A percentile compares a stretch with the other conserved stretches of the same genome.
Evolutionary conservation across 768 basidiomycete species (phyloP).

Genomic region (Leccinum fibrillosum): DNA sequence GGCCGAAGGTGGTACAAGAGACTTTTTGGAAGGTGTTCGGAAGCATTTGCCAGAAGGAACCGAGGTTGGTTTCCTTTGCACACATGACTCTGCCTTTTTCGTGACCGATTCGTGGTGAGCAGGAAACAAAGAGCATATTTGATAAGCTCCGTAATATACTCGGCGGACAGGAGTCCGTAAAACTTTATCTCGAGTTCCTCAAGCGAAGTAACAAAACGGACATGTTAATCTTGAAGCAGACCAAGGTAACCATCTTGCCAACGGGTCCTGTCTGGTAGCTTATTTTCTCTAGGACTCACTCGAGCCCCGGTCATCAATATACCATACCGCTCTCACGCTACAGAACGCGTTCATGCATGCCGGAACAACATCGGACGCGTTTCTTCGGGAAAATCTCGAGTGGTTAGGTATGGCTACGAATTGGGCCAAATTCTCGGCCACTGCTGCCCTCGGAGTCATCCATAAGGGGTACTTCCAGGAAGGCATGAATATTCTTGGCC

Average conservation of each 20-base stretch:
- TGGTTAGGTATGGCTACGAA: conserved; percentile 95
- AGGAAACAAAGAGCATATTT: conserved; percentile 62
- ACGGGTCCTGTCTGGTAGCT: neutral
- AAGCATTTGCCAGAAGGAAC: conserved; percentile 66
- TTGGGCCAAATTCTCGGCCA: conserved; percentile 98
- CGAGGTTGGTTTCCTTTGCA: conserved; percentile 41
- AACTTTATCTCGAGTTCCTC: conserved; percentile 92
- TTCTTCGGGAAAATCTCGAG: conserved; percentile 93
- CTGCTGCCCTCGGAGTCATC: conserved; percentile 94
- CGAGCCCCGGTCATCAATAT: conserved; percentile 93
- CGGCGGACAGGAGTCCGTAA: conserved; percentile 87
- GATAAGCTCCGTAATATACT: conserved; percentile 81
- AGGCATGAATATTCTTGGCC: conserved; percentile 87
- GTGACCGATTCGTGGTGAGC: conserved; percentile 10
- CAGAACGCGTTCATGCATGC: conserved; percentile 98
- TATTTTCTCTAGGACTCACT: conserved; percentile 64
- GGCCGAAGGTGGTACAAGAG: conserved; percentile 90
- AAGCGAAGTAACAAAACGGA: conserved; percentile 93
- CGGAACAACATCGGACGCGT: conserved; percentile 94
- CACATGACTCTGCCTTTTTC: neutral
- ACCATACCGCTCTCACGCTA: conserved; percentile 93
- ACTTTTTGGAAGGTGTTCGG: conserved; percentile 80
- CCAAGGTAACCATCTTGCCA: conserved; percentile 56
- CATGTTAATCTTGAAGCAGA: conserved; percentile 85
- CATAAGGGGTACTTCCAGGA: conserved; percentile 96